Percentiles rank a stretch among this genome's conserved stretches.
phyloP scores from a whole-genome alignment of 73 alveolate species.

The Stentor roeselii region DNA sequence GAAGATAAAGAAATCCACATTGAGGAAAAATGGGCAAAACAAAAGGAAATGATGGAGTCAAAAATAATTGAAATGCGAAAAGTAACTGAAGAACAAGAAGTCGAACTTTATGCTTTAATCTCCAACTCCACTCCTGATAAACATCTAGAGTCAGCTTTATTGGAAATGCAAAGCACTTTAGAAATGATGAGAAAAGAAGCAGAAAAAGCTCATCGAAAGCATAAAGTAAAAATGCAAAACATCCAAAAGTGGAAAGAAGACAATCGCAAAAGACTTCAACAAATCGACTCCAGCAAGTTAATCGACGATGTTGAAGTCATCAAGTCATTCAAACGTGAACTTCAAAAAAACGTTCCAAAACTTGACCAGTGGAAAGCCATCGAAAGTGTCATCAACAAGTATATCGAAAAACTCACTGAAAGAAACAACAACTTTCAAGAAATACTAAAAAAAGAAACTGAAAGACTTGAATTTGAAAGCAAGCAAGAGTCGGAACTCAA shows the following conservation, averaged over 20 bases:
- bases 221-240: background rate
- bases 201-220: background rate
- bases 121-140: background rate
- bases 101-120: background rate
- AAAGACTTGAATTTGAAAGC: background rate
- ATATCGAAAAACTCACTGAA: background rate
- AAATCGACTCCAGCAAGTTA: too few relatives aligned
- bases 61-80: slow-evolving; percentile 16
- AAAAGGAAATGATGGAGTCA: slow-evolving; percentile 5
- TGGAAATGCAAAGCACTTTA: background rate
- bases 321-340: background rate
- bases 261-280: background rate
- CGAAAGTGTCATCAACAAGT: background rate
- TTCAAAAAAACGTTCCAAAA: background rate
- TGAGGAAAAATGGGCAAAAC: background rate
- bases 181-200: slow-evolving; percentile 18
- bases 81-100: slow-evolving; percentile 8
- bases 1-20: slow-evolving; percentile 2
- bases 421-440: background rate
- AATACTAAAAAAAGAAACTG: background rate
- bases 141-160: background rate
- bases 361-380: background rate
- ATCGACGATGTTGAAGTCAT: background rate
- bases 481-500: background rate
- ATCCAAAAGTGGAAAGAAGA: background rate